Evolutionary conservation across 2,329 filamentous ascomycete genomes (phyloP).

Genomic region (Trichoderma atroviride): DNA sequence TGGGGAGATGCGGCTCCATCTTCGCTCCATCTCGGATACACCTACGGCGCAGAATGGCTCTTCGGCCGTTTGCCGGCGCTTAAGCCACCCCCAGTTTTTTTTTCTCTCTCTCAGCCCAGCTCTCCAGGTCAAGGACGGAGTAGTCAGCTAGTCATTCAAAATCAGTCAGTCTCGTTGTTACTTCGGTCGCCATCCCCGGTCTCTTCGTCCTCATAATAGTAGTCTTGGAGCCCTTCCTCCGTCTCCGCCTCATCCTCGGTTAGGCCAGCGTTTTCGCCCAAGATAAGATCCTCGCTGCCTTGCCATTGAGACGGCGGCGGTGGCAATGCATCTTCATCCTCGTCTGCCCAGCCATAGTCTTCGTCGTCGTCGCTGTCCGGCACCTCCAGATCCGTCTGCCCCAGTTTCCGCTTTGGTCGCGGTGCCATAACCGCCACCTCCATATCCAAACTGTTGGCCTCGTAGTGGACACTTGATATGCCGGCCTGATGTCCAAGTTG

Average conservation of each 20-base stretch:
- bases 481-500: slow-evolving; percentile 44
- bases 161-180: slow-evolving; percentile 29
- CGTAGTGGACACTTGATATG: slow-evolving; percentile 46
- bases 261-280: slow-evolving; percentile 51
- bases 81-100: slow-evolving; percentile 28
- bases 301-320: slow-evolving; percentile 67
- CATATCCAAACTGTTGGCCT: slow-evolving; percentile 43
- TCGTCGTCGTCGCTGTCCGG: slow-evolving; percentile 68
- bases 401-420: slow-evolving; percentile 64
- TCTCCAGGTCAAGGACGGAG: background rate
- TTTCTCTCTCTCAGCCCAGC: background rate
- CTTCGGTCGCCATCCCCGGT: slow-evolving; percentile 31
- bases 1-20: slow-evolving; percentile 21
- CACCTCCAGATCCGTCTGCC: slow-evolving; percentile 60
- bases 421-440: slow-evolving; percentile 35
- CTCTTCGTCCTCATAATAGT: slow-evolving; percentile 31
- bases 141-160: background rate
- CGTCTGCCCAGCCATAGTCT: slow-evolving; percentile 72
- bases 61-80: slow-evolving; percentile 40
- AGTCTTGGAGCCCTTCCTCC: slow-evolving; percentile 40
- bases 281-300: slow-evolving; percentile 65
- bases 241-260: slow-evolving; percentile 42
- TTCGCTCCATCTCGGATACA: slow-evolving; percentile 1
- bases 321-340: slow-evolving; percentile 64
- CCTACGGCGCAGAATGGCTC: slow-evolving; percentile 7